These are phyloP conservation scores for Candida yuanshanica DNA, from an alignment of 805 yeast species.

Conservation along the genomic window DNA sequence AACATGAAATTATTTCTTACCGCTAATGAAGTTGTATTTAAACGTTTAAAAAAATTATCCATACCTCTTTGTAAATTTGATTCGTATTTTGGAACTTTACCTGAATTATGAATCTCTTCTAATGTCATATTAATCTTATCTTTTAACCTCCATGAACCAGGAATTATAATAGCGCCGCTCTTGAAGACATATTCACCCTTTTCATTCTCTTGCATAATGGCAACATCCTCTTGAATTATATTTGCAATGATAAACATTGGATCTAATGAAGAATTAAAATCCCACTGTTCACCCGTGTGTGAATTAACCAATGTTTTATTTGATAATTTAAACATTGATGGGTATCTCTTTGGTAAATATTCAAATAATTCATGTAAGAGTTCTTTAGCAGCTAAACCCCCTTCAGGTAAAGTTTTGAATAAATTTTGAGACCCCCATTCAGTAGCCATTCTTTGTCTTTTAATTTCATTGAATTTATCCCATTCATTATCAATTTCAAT, in stretches of 20 bases:
- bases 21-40: constrained; percentile 56
- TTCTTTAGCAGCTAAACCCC: constrained; percentile 51
- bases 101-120: constrained; percentile 54
- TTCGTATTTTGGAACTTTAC: constrained; percentile 63
- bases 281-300: constrained; percentile 47
- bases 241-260: constrained; percentile 55
- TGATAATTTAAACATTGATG: constrained; percentile 37
- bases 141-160: constrained; percentile 65
- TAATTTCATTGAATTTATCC: constrained; percentile 47
- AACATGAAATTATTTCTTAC: constrained; percentile 61
- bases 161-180: constrained; percentile 58
- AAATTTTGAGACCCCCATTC: constrained; percentile 27
- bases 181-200: constrained; percentile 52
- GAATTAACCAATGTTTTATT: constrained; percentile 29
- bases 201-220: constrained; percentile 55
- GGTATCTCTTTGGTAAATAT: constrained; percentile 54
- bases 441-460: constrained; percentile 45
- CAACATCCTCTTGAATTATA: constrained; percentile 61
- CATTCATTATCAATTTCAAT: constrained; percentile 66
- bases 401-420: constrained; percentile 46
- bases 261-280: constrained; percentile 35
- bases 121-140: constrained; percentile 56
- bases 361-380: constrained; percentile 45
- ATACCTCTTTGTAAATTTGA: constrained; percentile 54
- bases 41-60: constrained; percentile 58